Percentiles rank a stretch among this genome's conserved stretches.
These are phyloP conservation scores for Boletus smithii DNA, from an alignment of 1,284 basidiomycete species.

Conservation along the genomic window DNA sequence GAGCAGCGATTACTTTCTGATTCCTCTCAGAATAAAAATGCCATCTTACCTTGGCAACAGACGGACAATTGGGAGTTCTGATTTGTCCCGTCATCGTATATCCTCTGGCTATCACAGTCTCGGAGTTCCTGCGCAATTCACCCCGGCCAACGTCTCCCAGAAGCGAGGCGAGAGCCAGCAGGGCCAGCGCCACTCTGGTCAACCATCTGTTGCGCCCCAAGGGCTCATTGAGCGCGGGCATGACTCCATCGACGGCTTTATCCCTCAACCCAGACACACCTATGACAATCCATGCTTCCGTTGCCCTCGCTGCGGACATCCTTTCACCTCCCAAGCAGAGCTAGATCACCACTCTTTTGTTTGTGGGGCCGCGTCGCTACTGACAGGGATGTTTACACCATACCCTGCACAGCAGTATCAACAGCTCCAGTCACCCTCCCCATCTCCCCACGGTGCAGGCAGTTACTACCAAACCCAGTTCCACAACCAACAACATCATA, in stretches of 20 bases:
- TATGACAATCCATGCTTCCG: not conserved
- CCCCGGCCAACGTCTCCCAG: not conserved
- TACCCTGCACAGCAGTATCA: constrained; percentile 2
- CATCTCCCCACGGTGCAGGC: not conserved
- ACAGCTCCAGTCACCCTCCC: not conserved
- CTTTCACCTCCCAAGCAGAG: constrained; percentile 1
- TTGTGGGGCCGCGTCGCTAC: constrained; percentile 8
- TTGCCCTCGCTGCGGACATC: constrained; percentile 9
- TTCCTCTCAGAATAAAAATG: constrained; percentile 7
- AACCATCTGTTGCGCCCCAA: not conserved
- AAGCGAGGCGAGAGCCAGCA: too few species aligned
- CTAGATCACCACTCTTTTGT: constrained; percentile 2
- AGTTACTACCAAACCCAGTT: not conserved
- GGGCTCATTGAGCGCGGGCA: not conserved
- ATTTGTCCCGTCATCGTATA: not conserved
- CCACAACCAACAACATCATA: not conserved
- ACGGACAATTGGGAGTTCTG: not conserved
- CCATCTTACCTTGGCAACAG: constrained; percentile 8
- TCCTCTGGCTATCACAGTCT: not conserved
- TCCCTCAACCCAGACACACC: not conserved
- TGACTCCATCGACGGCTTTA: not conserved
- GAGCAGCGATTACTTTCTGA: not conserved
- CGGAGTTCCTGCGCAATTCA: not conserved
- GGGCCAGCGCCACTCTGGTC: not conserved
- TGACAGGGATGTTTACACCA: constrained; percentile 13